Percentiles rank a stretch among this genome's conserved stretches.
Conservation (phyloP, 345 rosid species). For the Litchi chinensis region DNA sequence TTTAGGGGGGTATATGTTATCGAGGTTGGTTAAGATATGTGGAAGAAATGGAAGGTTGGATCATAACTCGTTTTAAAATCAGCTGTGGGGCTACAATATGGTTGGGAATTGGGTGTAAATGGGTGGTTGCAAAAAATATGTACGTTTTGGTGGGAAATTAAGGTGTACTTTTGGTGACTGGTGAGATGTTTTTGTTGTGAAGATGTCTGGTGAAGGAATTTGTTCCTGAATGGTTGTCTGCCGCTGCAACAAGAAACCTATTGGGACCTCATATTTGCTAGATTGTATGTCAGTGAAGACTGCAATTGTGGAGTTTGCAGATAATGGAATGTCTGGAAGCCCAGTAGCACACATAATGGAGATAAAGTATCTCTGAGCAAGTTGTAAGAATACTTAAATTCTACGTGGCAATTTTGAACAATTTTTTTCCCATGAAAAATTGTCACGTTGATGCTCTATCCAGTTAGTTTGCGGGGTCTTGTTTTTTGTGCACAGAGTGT, state of each 20-base stretch:
- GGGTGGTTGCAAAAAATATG: neutral
- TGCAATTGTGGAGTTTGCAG: neutral
- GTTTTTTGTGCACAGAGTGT: neutral
- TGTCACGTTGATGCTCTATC: too few relatives aligned
- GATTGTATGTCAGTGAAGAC: neutral
- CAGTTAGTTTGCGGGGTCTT: neutral
- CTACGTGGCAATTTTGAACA: neutral
- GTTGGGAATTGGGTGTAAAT: neutral
- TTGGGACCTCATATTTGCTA: neutral
- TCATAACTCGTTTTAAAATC: neutral
- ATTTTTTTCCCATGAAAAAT: too few relatives aligned
- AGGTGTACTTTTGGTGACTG: neutral
- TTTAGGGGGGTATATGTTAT: too few relatives aligned
- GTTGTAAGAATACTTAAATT: neutral
- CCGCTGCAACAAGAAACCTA: neutral
- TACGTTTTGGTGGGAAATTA: neutral
- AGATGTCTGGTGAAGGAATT: neutral
- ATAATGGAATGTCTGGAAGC: neutral
- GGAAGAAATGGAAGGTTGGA: too few relatives aligned
- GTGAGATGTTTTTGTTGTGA: neutral
- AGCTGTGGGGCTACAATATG: neutral
- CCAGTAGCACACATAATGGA: neutral
- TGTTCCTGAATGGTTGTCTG: neutral
- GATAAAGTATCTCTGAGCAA: neutral
- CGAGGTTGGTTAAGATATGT: too few relatives aligned